Evolutionary conservation across 495 filamentous ascomycete genomes (phyloP), one percentile per base, ranked within the genome.

Genomic region (Jackrogersella multiformis): DNA sequence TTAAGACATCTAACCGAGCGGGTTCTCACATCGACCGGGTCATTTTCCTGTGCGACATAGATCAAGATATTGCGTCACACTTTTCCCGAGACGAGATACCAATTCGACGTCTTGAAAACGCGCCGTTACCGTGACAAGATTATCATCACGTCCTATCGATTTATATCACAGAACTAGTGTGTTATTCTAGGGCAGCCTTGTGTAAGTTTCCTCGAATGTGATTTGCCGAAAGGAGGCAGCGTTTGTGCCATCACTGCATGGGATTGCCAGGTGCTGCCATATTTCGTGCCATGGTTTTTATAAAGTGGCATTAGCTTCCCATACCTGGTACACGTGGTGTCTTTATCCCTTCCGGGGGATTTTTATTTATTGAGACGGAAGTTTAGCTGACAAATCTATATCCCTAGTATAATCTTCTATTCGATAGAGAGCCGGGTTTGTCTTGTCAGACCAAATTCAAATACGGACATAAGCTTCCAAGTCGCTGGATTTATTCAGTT

Each of bases 131-230:
- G 61, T 64, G 61, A 57, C 57, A 45, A 34, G 2, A 61, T 65
- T 48, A 38, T 53, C n/a, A 26, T 64, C 56, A 61, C 55, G 39
- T 51, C 41, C 39, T 34, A 45, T 56, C 15, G 42, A 38, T 52
- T 42, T 35, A 42, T 57, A 70, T 57, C 60, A 61, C 61, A 30
- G 44, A 18, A 56, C 38, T 70, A 69, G 49, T 56, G 49, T 53
- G 44, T 56, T 26, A 15, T 39, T 28, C 39, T 32, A 5, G 49
- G 49, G 39, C 20, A 58, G 45, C 46, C 42, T 57, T 61, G 58
- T 58, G 67, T 70, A 70, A 70, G 67, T 70, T 39, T 42, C 20
- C 38, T 56, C 9, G 46, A 13, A 24, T 7, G 18, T 70, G 61
- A 69, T 69, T 69, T 61, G 61, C 42, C 16, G n/a, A 41, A 16